phyloP scores from a whole-genome alignment of 108 stramenopile genomes.

The Fragilaria crotonensis region DNA sequence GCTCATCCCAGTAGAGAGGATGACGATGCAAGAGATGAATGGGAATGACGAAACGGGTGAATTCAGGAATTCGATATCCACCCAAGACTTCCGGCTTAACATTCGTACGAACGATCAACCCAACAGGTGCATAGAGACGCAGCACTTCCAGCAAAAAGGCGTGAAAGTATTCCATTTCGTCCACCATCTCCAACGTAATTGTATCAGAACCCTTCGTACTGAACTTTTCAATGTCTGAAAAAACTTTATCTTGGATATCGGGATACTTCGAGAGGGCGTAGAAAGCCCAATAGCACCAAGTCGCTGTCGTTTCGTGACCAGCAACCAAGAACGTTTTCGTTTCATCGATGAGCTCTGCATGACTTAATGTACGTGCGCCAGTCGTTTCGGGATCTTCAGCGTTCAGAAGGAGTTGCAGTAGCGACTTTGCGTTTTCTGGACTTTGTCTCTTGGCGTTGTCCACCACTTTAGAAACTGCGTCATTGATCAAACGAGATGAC shows the following conservation, averaged over 20 bases:
- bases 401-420: slow-evolving; percentile 42
- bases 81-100: slow-evolving; percentile 19
- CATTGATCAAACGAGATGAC: slow-evolving; percentile 13
- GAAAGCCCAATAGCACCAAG: slow-evolving; percentile 48
- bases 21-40: slow-evolving; percentile 43
- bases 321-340: slow-evolving; percentile 57
- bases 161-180: slow-evolving; percentile 52
- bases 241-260: slow-evolving; percentile 38
- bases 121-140: slow-evolving; percentile 52
- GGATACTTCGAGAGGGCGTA: slow-evolving; percentile 41
- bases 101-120: slow-evolving; percentile 24
- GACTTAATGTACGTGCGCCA: slow-evolving; percentile 12
- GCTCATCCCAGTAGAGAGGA: slow-evolving; percentile 54
- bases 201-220: slow-evolving; percentile 4
- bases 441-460: slow-evolving; percentile 20
- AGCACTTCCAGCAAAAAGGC: slow-evolving; percentile 62
- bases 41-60: slow-evolving; percentile 36
- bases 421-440: slow-evolving; percentile 18
- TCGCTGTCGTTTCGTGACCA: slow-evolving; percentile 68
- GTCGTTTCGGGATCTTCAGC: slow-evolving; percentile 23
- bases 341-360: slow-evolving; percentile 50
- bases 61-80: slow-evolving; percentile 33
- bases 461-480: slow-evolving; percentile 37
- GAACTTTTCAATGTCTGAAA: slow-evolving; percentile 35
- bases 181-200: slow-evolving; percentile 34